Evolutionary conservation across 306 rosid species (phyloP), one percentile per base, ranked within the genome.

Genomic region (Prunus davidiana): DNA sequence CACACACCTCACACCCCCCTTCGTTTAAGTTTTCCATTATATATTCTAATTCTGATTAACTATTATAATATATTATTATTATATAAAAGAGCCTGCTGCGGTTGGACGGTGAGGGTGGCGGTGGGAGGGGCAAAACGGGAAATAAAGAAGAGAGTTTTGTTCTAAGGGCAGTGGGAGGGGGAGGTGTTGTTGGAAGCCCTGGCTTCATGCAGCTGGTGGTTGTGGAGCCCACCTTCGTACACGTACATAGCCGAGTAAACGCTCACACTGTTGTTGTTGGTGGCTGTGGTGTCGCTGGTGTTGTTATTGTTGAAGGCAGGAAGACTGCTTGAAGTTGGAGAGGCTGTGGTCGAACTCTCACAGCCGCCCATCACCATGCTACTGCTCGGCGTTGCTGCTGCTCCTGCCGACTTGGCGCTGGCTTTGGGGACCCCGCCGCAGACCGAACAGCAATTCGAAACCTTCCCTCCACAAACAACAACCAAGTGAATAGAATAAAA

Each of bases 291-390:
- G 54, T 20, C 30, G n/a, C 49, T 61, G 25, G 38, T 7, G 25
- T 8, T 64, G 25, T 12, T 9, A 20, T 20, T 64, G 43, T 58
- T 62, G 58, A 38, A 73, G 11, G 58, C 67, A 2, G 64, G 51
- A 49, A 72, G 32, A 9, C 38, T 66, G 3, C 28, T 10, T 43
- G 86, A 86, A 8, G 84, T 10, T 43, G 86, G 87, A 8, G 84
- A 78, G n/a, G 81, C 69, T 20, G 86, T 81, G 46, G 84, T 76
- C 52, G 89, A 76, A 55, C 83, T 74, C 45, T 87, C 83, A 30
- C 76, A 84, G 30, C 80, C 83, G 32, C 69, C 80, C 5, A 57
- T 9, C 66, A 77, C 72, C 27, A 68, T 52, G 10, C 69, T 75
- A 55, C 84, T 77, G 47, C 81, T 74, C 55, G 81, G 80, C 51